Evolutionary conservation across 2,329 filamentous ascomycete genomes (phyloP).

Genomic region (Periconia macrospinosa): DNA sequence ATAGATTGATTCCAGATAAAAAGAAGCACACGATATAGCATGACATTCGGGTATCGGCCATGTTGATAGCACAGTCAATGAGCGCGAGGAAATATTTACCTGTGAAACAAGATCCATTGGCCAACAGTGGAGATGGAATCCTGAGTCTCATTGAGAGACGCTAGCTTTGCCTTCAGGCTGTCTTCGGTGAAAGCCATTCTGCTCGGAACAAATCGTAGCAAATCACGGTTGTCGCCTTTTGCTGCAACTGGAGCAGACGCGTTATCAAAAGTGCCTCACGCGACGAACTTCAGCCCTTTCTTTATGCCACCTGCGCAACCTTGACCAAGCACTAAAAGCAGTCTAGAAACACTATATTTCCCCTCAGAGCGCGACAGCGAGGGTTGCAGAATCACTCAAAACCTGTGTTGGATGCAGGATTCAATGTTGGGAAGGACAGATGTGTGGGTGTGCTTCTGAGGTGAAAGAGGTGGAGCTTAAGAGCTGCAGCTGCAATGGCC

Average conservation of each 20-base stretch:
- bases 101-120: slow-evolving; percentile 99
- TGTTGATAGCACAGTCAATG: slow-evolving; percentile 2
- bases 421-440: neutral
- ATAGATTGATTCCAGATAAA: too few species aligned
- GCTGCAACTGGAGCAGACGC: neutral
- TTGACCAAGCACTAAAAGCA: slow-evolving; percentile 1
- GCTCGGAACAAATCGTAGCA: slow-evolving; percentile 21
- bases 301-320: neutral
- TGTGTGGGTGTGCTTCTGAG: neutral
- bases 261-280: slow-evolving; percentile 14
- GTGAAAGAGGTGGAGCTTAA: neutral
- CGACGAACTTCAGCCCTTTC: slow-evolving; percentile 15
- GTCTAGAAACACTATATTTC: slow-evolving; percentile 10
- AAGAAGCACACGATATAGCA: slow-evolving; percentile 1
- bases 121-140: slow-evolving; percentile 95
- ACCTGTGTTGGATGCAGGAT: neutral
- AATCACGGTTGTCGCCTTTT: neutral
- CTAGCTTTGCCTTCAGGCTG: slow-evolving; percentile 90
- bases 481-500: neutral
- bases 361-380: neutral
- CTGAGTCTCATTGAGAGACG: slow-evolving; percentile 93
- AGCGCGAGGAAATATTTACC: slow-evolving; percentile 56
- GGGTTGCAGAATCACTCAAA: neutral
- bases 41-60: neutral
- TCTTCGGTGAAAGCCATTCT: slow-evolving; percentile 94